These are phyloP conservation scores for Celoporthe dispersa DNA, from an alignment of 2,329 filamentous ascomycete species.

Conservation along the genomic window DNA sequence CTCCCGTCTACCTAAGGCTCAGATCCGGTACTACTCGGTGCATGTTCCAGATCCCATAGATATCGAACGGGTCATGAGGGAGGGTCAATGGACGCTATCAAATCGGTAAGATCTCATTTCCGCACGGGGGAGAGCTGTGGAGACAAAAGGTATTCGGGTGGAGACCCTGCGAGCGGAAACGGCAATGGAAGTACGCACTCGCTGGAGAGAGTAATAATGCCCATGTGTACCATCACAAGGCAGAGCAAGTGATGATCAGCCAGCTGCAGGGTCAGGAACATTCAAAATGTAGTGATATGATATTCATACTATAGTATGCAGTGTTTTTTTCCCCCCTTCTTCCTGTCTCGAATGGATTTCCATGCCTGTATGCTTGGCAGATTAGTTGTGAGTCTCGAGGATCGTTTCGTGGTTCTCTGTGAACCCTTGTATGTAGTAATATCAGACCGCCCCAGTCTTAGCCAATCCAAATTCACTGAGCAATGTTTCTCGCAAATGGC, in stretches of 20 bases:
- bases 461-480: constrained; percentile 10
- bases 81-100: constrained; percentile 6
- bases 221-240: background rate
- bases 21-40: background rate
- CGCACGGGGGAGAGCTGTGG: constrained; percentile 6
- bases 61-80: constrained; percentile 7
- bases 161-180: constrained; percentile 4
- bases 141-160: constrained; percentile 2
- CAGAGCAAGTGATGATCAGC: background rate
- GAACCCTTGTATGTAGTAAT: constrained; percentile 6
- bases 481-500: constrained; percentile 8
- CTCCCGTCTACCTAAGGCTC: constrained; percentile 6
- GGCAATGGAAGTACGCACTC: background rate
- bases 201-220: background rate
- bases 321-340: too few relatives aligned
- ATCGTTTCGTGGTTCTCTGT: background rate
- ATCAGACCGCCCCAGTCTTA: constrained; percentile 16
- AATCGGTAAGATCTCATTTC: constrained; percentile 14
- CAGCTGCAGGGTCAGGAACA: background rate
- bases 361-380: background rate
- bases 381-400: background rate
- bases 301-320: background rate
- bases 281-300: background rate
- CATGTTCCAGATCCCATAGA: constrained; percentile 8
- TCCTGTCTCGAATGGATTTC: background rate